Conservation (phyloP, 2,329 filamentous ascomycete species). For the Diaporthe helianthi region DNA sequence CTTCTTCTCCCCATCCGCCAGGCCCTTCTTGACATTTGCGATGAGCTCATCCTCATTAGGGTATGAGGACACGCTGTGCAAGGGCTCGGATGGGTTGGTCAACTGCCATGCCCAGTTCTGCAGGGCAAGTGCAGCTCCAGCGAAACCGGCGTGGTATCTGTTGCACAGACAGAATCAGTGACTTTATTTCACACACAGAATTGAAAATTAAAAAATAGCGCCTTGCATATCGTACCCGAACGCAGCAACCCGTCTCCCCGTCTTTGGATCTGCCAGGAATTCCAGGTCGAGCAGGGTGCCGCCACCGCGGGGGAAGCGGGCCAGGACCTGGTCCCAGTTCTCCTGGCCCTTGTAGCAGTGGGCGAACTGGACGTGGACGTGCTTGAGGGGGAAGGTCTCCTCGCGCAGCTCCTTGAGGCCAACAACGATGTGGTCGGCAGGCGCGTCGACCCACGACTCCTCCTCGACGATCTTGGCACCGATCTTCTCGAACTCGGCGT, state of each 20-base stretch:
- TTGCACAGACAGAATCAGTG: background rate
- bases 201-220: background rate
- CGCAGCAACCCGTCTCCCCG: slow-evolving; percentile 73
- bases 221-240: slow-evolving; percentile 62
- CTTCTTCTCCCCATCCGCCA: slow-evolving; percentile 69
- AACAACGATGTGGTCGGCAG: slow-evolving; percentile 73
- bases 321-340: slow-evolving; percentile 81
- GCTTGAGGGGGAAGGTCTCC: slow-evolving; percentile 74
- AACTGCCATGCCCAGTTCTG: slow-evolving; percentile 87
- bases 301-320: slow-evolving; percentile 77
- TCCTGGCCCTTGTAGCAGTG: slow-evolving; percentile 80
- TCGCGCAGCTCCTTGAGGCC: slow-evolving; percentile 81
- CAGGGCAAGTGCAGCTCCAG: slow-evolving; percentile 73
- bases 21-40: slow-evolving; percentile 73
- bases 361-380: slow-evolving; percentile 75
- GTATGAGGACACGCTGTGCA: slow-evolving; percentile 72
- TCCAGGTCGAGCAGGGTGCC: slow-evolving; percentile 86
- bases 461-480: slow-evolving; percentile 71
- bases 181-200: background rate
- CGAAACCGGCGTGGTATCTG: slow-evolving; percentile 35
- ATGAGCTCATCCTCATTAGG: slow-evolving; percentile 78
- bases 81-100: slow-evolving; percentile 67
- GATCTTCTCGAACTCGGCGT: slow-evolving; percentile 65
- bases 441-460: slow-evolving; percentile 72
- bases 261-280: slow-evolving; percentile 75